These are phyloP conservation scores for Acer saccharum DNA, from an alignment of 345 rosid genomes.

Conservation along the genomic window DNA sequence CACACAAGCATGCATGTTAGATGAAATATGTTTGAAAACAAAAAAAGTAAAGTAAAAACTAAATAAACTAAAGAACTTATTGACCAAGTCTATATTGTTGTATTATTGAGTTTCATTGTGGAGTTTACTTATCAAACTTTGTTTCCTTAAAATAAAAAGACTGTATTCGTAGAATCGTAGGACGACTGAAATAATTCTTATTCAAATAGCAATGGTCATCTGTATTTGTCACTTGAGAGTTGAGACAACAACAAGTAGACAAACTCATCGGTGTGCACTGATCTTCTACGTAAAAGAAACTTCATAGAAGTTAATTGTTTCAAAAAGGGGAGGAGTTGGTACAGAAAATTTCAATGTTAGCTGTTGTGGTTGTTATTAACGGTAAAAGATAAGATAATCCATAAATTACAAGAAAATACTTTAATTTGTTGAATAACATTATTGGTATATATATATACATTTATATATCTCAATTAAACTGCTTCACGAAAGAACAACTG, in stretches of 20 bases:
- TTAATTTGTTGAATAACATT: no score
- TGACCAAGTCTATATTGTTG: neutral
- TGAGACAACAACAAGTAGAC: conserved; percentile 21
- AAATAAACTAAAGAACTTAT: neutral
- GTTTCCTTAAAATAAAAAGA: neutral
- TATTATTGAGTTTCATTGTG: neutral
- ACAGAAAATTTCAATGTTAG: neutral
- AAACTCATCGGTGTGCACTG: neutral
- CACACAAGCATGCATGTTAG: conserved; percentile 19
- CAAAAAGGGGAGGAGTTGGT: neutral
- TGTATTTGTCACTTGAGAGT: neutral
- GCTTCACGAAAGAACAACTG: no score
- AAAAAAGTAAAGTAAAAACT: neutral
- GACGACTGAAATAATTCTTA: neutral
- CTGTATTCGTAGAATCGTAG: no score
- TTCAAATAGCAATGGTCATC: neutral
- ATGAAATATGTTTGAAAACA: neutral
- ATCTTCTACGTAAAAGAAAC: conserved; percentile 1
- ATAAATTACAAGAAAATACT: neutral
- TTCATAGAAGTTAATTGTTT: conserved; percentile 1
- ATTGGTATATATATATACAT: no score
- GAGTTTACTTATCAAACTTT: conserved; percentile 30
- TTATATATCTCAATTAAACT: no score
- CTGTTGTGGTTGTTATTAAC: neutral
- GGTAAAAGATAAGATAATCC: neutral